phyloP scores from a whole-genome alignment of 148 eudicot species.

The Fallopia convolvulus region DNA sequence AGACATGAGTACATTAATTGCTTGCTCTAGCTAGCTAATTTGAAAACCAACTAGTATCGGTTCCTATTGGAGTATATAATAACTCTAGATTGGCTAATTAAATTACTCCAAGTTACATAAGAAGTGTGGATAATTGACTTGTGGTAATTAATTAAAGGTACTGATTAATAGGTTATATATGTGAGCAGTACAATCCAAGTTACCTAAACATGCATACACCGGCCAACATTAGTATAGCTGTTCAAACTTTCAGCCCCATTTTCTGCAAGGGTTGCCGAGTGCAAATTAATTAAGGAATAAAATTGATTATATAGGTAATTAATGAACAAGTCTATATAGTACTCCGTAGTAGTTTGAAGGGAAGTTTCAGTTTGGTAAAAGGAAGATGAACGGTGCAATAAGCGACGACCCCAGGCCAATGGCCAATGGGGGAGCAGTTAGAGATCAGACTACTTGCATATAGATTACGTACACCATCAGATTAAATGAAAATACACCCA shows the following conservation, averaged over 20 bases:
- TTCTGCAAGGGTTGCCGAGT: not conserved
- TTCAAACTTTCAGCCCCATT: not conserved
- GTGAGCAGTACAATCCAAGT: too few species aligned
- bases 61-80: too few species aligned
- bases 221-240: not conserved
- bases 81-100: too few species aligned
- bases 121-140: too few species aligned
- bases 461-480: not conserved
- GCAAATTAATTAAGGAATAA: not conserved
- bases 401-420: not conserved
- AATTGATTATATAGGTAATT: not conserved
- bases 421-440: not conserved
- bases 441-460: not conserved
- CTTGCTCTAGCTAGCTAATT: too few species aligned
- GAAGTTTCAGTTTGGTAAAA: not conserved
- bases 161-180: too few species aligned
- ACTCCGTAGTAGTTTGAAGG: constrained; percentile 2
- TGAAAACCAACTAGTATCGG: too few species aligned
- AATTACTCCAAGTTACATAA: too few species aligned
- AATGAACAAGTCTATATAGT: not conserved
- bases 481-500: too few species aligned
- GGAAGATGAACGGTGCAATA: not conserved
- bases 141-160: too few species aligned
- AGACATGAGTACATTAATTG: too few species aligned
- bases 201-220: too few species aligned